Evolutionary conservation across 768 basidiomycete genomes (phyloP), one percentile per base, ranked within the genome.

Genomic region (Termitomyces sp.): DNA sequence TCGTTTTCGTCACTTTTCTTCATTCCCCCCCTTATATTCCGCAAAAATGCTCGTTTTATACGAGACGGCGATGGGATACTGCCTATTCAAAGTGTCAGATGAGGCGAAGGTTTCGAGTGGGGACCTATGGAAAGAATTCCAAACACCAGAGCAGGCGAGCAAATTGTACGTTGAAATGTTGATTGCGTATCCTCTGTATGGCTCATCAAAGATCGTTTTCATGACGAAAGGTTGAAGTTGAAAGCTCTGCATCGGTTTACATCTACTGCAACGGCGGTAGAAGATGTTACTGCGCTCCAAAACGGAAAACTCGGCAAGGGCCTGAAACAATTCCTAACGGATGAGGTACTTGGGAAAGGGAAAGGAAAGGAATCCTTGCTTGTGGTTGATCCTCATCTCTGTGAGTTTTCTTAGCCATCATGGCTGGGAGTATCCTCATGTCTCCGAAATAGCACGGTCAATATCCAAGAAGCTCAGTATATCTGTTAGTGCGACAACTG

Each of bases 161-260:
- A 93, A 90, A 80, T 78, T 97, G 96, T 97, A 74, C 73, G 94
- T 79, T 44, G 49, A 55, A 56, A 56, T 56, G 40, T 35, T 33
- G 50, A 42, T 44, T 46, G 54, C 52, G 73, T 58, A 59, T 45
- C 50, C 60, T 35, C 5, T 28, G 45, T 32, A 44, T 12, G 51
- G 38, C 52, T 57, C 12, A 24, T 42, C 13, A 39, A 36, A n/a
- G 13, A 35, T 33, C 32, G 16, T 24, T 46, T 64, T 57, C 33
- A 64, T 58, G 18, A 54, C 36, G 58, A 50, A 66, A 98, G 96
- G 58, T 80, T 99, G 62, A 97, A 96, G 76, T 79, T 99, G 59
- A 94, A 96, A 74, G 94, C 94, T 39, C 79, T 98, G 54, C 97
- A 99, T 78, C 91, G 94, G 55, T 99, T 99, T 76, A 91, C 90